Evolutionary conservation across 352 stramenopile species (phyloP).

Genomic region (Globisporangium echinulatum): DNA sequence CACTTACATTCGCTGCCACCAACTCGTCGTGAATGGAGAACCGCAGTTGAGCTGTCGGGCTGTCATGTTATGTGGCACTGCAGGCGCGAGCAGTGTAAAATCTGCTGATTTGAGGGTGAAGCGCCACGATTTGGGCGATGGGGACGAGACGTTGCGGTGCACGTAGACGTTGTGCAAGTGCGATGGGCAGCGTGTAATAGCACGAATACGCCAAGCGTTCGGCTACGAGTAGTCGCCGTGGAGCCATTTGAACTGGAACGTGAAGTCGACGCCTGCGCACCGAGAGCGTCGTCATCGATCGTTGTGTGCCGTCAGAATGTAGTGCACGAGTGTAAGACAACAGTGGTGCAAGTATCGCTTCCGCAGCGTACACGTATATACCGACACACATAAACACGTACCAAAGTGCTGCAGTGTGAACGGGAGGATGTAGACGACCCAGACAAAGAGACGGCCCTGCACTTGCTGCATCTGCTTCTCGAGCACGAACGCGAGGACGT

Average conservation of each 20-base stretch:
- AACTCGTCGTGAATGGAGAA: too few relatives aligned
- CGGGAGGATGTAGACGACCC: constrained; percentile 23
- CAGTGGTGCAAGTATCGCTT: not conserved
- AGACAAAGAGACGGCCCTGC: constrained; percentile 20
- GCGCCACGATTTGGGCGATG: too few relatives aligned
- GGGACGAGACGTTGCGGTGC: too few relatives aligned
- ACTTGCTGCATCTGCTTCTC: constrained; percentile 21
- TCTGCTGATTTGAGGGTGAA: too few relatives aligned
- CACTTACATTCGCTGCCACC: too few relatives aligned
- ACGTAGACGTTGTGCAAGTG: too few relatives aligned
- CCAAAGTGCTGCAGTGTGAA: constrained; percentile 22
- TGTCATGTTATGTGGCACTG: too few relatives aligned
- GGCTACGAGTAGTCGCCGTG: not conserved
- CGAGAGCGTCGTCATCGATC: not conserved
- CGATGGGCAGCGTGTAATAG: too few relatives aligned
- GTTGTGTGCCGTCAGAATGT: too few relatives aligned
- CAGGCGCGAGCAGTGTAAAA: too few relatives aligned
- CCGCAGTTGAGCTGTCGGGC: too few relatives aligned
- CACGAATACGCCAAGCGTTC: too few relatives aligned
- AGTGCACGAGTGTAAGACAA: not conserved
- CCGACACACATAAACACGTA: constrained; percentile 4
- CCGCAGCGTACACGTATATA: not conserved
- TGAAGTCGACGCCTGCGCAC: constrained; percentile 11
- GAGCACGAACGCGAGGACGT: constrained; percentile 36
- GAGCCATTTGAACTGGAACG: constrained; percentile 2